Percentiles rank a stretch among this genome's conserved stretches.
phyloP scores from a whole-genome alignment of 768 basidiomycete genomes.

The Naematelia encephala region DNA sequence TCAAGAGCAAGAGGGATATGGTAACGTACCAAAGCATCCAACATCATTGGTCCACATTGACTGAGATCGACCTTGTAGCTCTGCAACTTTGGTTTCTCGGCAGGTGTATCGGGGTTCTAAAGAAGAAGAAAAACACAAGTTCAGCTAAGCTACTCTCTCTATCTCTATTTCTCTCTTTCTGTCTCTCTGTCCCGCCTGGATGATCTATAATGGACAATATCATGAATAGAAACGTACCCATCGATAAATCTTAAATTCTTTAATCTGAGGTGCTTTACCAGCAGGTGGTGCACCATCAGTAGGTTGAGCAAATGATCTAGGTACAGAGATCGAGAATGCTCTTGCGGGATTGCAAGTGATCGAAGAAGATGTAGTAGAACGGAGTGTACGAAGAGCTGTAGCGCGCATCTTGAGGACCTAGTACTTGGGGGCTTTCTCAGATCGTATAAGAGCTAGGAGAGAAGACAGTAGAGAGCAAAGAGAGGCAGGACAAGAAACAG shows the following conservation, averaged over 20 bases:
- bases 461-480: neutral
- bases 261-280: conserved; percentile 54
- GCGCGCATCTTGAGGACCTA: conserved; percentile 8
- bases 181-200: no score
- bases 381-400: conserved; percentile 15
- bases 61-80: conserved; percentile 87
- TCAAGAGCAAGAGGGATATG: conserved; percentile 1
- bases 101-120: conserved; percentile 91
- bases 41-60: conserved; percentile 90
- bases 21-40: conserved; percentile 46
- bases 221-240: conserved; percentile 63
- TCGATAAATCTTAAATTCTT: conserved; percentile 98
- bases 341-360: neutral
- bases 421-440: no score
- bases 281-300: conserved; percentile 21
- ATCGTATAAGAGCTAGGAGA: neutral
- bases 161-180: no score
- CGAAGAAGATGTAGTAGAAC: conserved; percentile 13
- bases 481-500: no score
- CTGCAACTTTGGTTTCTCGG: conserved; percentile 84
- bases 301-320: conserved; percentile 25
- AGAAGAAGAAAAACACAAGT: conserved; percentile 3
- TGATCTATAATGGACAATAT: no score
- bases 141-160: no score
- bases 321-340: conserved; percentile 2